Evolutionary conservation across 768 basidiomycete genomes (phyloP).

Genomic region (Agaricus blazei): DNA sequence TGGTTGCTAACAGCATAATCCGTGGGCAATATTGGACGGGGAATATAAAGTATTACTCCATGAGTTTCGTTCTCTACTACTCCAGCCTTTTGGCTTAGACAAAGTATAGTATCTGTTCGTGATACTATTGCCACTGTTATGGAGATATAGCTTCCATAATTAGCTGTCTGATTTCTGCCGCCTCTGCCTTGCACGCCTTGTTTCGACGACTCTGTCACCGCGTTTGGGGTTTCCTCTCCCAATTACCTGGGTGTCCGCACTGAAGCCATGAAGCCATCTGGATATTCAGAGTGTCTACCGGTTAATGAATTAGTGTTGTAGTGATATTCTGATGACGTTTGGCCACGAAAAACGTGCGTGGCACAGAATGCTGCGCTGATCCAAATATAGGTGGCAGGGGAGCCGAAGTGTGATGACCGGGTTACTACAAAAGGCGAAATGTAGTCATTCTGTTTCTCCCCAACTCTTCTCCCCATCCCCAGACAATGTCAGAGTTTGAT

Average conservation of each 20-base stretch:
- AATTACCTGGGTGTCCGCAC: neutral
- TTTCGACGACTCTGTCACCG: slow-evolving; percentile 46
- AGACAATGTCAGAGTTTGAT: slow-evolving; percentile 54
- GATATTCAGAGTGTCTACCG: too few relatives aligned
- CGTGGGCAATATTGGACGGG: slow-evolving; percentile 8
- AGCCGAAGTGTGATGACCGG: neutral
- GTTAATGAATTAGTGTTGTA: too few relatives aligned
- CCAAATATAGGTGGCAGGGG: too few relatives aligned
- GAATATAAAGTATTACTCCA: slow-evolving; percentile 10
- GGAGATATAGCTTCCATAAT: slow-evolving; percentile 45
- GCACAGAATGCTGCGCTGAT: too few relatives aligned
- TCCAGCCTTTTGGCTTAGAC: slow-evolving; percentile 83
- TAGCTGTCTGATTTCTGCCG: slow-evolving; percentile 57
- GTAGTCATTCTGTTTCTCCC: neutral
- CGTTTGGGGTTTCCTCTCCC: slow-evolving; percentile 44
- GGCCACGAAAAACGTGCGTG: too few relatives aligned
- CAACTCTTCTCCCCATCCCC: neutral
- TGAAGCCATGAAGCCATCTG: too few relatives aligned
- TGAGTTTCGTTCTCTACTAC: slow-evolving; percentile 42
- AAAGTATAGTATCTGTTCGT: slow-evolving; percentile 88
- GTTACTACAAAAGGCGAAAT: slow-evolving; percentile 8
- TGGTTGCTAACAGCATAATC: slow-evolving; percentile 4
- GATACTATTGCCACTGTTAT: slow-evolving; percentile 59
- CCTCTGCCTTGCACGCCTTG: slow-evolving; percentile 49
- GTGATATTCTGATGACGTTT: too few relatives aligned